phyloP scores from a whole-genome alignment of 352 stramenopile genomes.

The Phytophthora tubulina region DNA sequence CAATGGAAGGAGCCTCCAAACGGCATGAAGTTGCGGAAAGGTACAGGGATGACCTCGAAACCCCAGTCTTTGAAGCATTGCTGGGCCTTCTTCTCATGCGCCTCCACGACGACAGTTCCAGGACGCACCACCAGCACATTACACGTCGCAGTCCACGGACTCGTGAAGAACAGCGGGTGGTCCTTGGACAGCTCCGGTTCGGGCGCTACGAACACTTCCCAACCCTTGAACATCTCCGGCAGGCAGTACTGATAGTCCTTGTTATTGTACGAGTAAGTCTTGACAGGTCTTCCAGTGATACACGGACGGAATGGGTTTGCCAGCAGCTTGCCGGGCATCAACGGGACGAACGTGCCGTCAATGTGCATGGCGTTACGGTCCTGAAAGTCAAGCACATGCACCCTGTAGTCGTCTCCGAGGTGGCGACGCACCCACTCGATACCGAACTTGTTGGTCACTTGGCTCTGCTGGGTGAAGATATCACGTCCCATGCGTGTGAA shows the following conservation, averaged over 20 bases:
- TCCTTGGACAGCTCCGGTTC: conserved; percentile 80
- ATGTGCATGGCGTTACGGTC: conserved; percentile 94
- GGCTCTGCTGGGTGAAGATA: conserved; percentile 92
- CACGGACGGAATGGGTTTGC: conserved; percentile 90
- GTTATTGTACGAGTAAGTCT: conserved; percentile 91
- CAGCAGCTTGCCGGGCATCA: conserved; percentile 88
- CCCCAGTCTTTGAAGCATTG: conserved; percentile 90
- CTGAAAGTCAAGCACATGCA: conserved; percentile 92
- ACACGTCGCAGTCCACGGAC: conserved; percentile 91
- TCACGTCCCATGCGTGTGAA: conserved; percentile 92
- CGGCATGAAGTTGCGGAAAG: conserved; percentile 92
- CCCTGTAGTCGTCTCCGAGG: conserved; percentile 85
- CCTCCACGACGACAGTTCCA: conserved; percentile 86
- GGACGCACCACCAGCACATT: conserved; percentile 90
- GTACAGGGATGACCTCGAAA: conserved; percentile 89
- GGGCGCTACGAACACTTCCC: conserved; percentile 90
- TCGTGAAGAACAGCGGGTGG: conserved; percentile 92
- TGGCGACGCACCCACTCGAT: conserved; percentile 92
- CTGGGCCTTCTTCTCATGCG: conserved; percentile 84
- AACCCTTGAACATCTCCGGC: conserved; percentile 93
- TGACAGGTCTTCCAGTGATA: conserved; percentile 86
- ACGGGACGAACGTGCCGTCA: conserved; percentile 89
- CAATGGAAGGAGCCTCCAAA: conserved; percentile 93
- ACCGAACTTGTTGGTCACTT: conserved; percentile 92
- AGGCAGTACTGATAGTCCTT: conserved; percentile 89